Base-by-base conservation (phyloP, 1,284 basidiomycete species). In the Heterobasidion occidentale region DNA sequence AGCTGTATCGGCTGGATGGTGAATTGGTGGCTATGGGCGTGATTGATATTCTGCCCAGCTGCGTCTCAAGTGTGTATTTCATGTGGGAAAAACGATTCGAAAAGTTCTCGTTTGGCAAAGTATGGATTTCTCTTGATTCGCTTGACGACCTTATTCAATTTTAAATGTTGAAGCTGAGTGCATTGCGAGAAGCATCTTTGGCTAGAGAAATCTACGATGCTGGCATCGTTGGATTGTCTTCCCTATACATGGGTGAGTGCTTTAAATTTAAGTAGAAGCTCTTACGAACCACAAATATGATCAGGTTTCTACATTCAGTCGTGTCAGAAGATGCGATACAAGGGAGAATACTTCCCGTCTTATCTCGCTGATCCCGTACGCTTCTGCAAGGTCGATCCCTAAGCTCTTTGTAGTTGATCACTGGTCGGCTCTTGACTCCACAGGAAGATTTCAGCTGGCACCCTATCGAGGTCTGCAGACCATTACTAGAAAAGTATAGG, bases 301-400 rank as follows among this genome's bases (percentile, higher is more conserved):
- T 61, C 35, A 95, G 94, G 94, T 3, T 97, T 86, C 70, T 98
- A 97, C 70, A 89, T 98, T 53, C 82, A 96, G 62, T 85, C 87
- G 0, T 99, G 95, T 64, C 82, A 76, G 55, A 99, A 99, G 72
- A 99, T 99, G 97, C 79, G 80, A 58, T 99, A 99, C 74, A 99
- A 99, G 70, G 94, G 86, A 27, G 91, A 96, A 55, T 99, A 95
- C 63, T 68, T 76, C 0, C 96, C 97, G 0, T 94, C 92, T 5
- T 92, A 83, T 65, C 77, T 99, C 7, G 83, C 88, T 12, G 96
- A 99, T 70, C 92, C 94, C 9, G 89, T 92, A 62, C 64, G 78
- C 65, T 15, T 27, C 35, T 38, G 20, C 35, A n/a, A 49, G 9
- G 9, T 9, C 17, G 42, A 15, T 45, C 15, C 9, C 15, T 35